Conservation (phyloP, 768 basidiomycete genomes). For the Rubroboletus satanas region DNA sequence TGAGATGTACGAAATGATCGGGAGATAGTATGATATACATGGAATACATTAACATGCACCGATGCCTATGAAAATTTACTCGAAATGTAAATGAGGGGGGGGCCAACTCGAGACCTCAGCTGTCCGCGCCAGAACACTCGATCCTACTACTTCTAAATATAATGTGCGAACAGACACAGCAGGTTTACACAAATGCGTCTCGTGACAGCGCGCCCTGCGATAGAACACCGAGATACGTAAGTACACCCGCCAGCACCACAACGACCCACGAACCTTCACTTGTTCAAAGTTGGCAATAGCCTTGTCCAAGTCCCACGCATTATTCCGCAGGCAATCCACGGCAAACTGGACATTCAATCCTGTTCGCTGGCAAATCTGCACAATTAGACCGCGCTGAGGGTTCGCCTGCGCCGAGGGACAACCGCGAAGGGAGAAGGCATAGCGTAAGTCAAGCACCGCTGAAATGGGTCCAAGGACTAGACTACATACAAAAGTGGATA, state of each 20-base stretch:
- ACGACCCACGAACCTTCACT: constrained; percentile 62
- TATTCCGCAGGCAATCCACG: constrained; percentile 80
- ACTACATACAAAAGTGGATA: constrained; percentile 55
- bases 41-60: constrained; percentile 23
- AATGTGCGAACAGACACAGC: constrained; percentile 17
- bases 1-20: constrained; percentile 20
- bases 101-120: neutral
- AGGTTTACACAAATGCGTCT: constrained; percentile 51
- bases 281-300: constrained; percentile 85
- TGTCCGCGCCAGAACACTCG: neutral
- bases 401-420: constrained; percentile 47
- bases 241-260: constrained; percentile 6
- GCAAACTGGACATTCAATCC: constrained; percentile 76
- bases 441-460: constrained; percentile 10
- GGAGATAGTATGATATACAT: constrained; percentile 24
- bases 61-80: neutral
- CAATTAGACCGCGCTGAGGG: constrained; percentile 63
- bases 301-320: constrained; percentile 77
- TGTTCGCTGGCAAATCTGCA: constrained; percentile 70
- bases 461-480: constrained; percentile 8
- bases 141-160: constrained; percentile 11
- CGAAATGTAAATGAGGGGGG: neutral
- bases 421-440: constrained; percentile 9
- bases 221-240: constrained; percentile 24
- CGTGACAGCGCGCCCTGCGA: constrained; percentile 46